Evolutionary conservation across 768 basidiomycete species (phyloP), one percentile per base, ranked within the genome.

Genomic region (Pilatotrama ljubarskyi): DNA sequence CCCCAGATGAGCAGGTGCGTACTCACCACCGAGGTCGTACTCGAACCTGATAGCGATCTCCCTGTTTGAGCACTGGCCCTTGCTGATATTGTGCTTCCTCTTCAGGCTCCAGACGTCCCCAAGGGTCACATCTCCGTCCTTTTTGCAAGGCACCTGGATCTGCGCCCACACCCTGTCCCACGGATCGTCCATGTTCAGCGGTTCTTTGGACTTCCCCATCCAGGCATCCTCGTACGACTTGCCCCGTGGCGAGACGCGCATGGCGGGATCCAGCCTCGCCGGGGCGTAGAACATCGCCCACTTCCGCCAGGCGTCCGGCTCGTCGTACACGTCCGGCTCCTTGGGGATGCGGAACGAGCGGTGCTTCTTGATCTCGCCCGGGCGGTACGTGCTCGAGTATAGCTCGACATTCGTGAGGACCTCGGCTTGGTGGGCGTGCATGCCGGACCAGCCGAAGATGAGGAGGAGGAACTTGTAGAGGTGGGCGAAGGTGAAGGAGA

Each of bases 371-470:
- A 64, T 55, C 50, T 58, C 56, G 24, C 64, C 59, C 51, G 67
- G 66, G 66, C 71, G 70, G 3, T 64, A 66, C 8, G 65, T 63
- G 3, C 49, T 10, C 2, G 67, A 60, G 48, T 66, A 64, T 41
- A 68, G 58, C 44, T 68, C 66, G 42, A 66, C 64, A 26, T 73
- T 55, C 22, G 50, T 51, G 24, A 44, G 15, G 3, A 63, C 51
- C 24, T 58, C 44, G 18, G 35, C 29, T 15, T 42, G 61, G 51
- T 72, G 72, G 24, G 61, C 44, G 52, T 71, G 72, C 15, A 58
- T 52, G 22, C 70, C 48, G 37, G 59, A 63, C 72, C 72, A 73
- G 49, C 73, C 73, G 54, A 74, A 74, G 62, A 69, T 64, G 63
- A 68, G 70, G 48, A 69, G 68, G 50, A 74, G 65, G 62, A 68